These are phyloP conservation scores for Naganishia onofrii DNA, from an alignment of 768 basidiomycete species.

Conservation along the genomic window DNA sequence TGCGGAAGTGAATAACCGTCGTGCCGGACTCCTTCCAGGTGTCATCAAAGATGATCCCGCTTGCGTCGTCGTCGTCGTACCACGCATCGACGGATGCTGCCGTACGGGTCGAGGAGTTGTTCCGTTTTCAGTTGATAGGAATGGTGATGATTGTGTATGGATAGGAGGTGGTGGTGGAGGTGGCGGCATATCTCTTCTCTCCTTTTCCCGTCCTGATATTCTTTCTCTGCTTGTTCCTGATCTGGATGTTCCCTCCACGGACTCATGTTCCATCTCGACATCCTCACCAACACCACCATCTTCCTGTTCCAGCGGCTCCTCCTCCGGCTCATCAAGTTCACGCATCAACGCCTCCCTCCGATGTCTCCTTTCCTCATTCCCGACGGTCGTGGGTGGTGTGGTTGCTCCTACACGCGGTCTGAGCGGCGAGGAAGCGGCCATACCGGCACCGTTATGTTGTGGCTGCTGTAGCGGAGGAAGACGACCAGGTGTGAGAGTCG, in stretches of 20 bases:
- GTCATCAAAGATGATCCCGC: too few relatives aligned
- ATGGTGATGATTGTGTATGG: too few relatives aligned
- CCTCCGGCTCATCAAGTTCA: neutral
- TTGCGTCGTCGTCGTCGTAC: too few relatives aligned
- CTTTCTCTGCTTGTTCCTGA: too few relatives aligned
- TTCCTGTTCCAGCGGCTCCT: neutral
- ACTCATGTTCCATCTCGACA: neutral
- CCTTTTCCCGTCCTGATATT: too few relatives aligned
- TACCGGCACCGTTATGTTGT: neutral
- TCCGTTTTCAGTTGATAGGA: too few relatives aligned
- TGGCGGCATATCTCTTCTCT: too few relatives aligned
- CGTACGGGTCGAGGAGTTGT: too few relatives aligned
- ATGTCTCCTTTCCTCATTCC: neutral
- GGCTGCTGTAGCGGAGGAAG: neutral
- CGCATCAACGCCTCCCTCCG: neutral
- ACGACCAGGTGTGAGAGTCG: slow-evolving; percentile 10
- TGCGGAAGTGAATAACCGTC: neutral
- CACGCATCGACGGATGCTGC: too few relatives aligned
- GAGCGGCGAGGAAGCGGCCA: neutral
- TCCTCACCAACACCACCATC: too few relatives aligned
- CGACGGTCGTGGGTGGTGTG: neutral
- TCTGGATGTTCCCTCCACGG: too few relatives aligned
- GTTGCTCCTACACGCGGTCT: neutral
- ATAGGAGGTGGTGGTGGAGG: too few relatives aligned
- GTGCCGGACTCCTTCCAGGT: neutral